Percentiles rank a stretch among this genome's conserved stretches.
phyloP scores from a whole-genome alignment of 345 rosid species.

The Mercurialis annua region DNA sequence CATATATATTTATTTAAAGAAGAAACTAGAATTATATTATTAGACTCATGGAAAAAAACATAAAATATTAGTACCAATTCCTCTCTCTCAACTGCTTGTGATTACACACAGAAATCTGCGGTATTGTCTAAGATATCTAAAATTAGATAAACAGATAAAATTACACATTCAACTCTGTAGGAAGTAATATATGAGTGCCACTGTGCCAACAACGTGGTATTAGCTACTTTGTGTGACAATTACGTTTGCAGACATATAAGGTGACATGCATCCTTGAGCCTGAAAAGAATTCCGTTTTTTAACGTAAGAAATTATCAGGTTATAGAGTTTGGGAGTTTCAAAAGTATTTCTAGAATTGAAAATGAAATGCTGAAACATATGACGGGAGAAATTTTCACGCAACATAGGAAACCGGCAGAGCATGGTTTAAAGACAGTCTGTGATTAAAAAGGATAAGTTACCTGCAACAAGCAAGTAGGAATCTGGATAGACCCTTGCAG shows the following conservation, averaged over 20 bases:
- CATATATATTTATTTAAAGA: too few relatives aligned
- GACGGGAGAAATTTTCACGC: not conserved
- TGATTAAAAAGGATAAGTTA: slow-evolving; percentile 20
- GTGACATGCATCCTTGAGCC: slow-evolving; percentile 79
- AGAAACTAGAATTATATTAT: too few relatives aligned
- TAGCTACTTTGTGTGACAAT: slow-evolving; percentile 48
- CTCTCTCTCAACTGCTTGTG: too few relatives aligned
- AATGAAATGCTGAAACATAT: too few relatives aligned
- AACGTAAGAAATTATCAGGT: not conserved
- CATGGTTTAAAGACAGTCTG: not conserved
- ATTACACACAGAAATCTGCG: too few relatives aligned
- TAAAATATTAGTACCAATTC: too few relatives aligned
- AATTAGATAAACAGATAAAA: not conserved
- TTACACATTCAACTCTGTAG: not conserved
- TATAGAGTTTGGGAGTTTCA: too few relatives aligned
- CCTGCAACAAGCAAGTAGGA: slow-evolving; percentile 81
- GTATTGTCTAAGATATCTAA: too few relatives aligned
- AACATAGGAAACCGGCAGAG: not conserved
- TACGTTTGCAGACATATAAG: slow-evolving; percentile 64
- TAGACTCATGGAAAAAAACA: too few relatives aligned
- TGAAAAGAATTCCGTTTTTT: slow-evolving; percentile 26
- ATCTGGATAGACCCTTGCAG: slow-evolving; percentile 77
- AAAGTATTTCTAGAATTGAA: not conserved
- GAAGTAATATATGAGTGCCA: not conserved
- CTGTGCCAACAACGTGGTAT: not conserved